Conservation (phyloP, 495 filamentous ascomycete species). For the Glonium stellatum region DNA sequence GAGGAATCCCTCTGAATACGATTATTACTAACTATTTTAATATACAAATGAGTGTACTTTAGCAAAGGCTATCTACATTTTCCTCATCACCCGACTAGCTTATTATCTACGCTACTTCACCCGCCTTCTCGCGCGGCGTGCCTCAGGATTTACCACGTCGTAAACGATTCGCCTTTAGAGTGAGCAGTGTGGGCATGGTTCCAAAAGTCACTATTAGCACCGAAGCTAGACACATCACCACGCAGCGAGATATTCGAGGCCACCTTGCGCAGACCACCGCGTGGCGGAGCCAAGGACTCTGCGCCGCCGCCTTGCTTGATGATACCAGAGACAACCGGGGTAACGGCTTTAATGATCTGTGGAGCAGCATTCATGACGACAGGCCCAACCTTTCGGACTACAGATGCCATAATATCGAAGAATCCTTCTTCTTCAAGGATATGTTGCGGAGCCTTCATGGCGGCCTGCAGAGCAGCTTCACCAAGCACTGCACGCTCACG, state of each 20-base stretch:
- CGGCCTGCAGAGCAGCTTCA: conserved; percentile 31
- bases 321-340: conserved; percentile 19
- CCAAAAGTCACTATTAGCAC: not conserved
- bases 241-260: not conserved
- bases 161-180: not conserved
- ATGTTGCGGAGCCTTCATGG: conserved; percentile 27
- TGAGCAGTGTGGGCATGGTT: not conserved
- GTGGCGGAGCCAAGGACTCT: not conserved
- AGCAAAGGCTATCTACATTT: too few species aligned
- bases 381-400: conserved; percentile 25
- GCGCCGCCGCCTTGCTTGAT: conserved; percentile 1
- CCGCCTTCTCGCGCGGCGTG: too few species aligned
- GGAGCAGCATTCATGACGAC: conserved; percentile 23
- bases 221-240: not conserved
- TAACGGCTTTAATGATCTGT: conserved; percentile 13
- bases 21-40: too few species aligned
- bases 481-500: conserved; percentile 3
- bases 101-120: too few species aligned
- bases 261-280: not conserved
- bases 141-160: too few species aligned
- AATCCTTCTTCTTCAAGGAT: conserved; percentile 30
- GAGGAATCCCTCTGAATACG: too few species aligned
- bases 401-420: conserved; percentile 27
- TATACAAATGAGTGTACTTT: too few species aligned
- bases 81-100: too few species aligned